These are phyloP conservation scores for Raphanus sativus DNA, from an alignment of 345 rosid species.

Conservation along the genomic window DNA sequence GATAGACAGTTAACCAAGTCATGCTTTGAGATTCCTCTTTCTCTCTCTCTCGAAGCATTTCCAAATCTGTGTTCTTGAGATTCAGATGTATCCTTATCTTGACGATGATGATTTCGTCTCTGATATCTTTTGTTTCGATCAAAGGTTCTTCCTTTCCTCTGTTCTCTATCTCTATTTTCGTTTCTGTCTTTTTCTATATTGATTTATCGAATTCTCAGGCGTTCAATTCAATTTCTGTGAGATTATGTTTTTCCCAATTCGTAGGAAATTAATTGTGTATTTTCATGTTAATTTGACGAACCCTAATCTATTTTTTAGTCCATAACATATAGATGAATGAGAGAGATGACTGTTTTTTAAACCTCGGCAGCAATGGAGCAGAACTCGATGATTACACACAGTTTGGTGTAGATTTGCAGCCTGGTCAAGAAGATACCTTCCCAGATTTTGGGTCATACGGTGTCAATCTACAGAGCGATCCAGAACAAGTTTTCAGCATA, in stretches of 20 bases:
- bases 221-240: slow-evolving; percentile 5
- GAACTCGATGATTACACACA: slow-evolving; percentile 37
- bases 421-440: slow-evolving; percentile 19
- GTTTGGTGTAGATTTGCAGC: slow-evolving; percentile 25
- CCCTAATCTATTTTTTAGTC: slow-evolving; percentile 12
- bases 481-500: slow-evolving; percentile 16
- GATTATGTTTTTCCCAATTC: not conserved
- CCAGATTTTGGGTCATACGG: slow-evolving; percentile 31
- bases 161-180: not conserved
- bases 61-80: slow-evolving; percentile 4
- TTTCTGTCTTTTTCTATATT: not conserved
- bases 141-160: slow-evolving; percentile 28
- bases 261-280: not conserved
- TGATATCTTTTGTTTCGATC: slow-evolving; percentile 36
- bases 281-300: slow-evolving; percentile 13
- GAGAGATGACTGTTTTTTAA: slow-evolving; percentile 2
- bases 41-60: not conserved
- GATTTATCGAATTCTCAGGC: not conserved
- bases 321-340: not conserved
- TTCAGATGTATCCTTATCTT: slow-evolving; percentile 32
- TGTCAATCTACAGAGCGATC: slow-evolving; percentile 14
- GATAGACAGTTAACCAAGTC: too few species aligned
- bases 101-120: slow-evolving; percentile 35
- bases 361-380: slow-evolving; percentile 30
- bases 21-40: too few species aligned